A percentile compares a stretch with the other conserved stretches of the same genome.
Evolutionary conservation across 2,329 filamentous ascomycete species (phyloP).

Genomic region (Curvularia hawaiiensis): DNA sequence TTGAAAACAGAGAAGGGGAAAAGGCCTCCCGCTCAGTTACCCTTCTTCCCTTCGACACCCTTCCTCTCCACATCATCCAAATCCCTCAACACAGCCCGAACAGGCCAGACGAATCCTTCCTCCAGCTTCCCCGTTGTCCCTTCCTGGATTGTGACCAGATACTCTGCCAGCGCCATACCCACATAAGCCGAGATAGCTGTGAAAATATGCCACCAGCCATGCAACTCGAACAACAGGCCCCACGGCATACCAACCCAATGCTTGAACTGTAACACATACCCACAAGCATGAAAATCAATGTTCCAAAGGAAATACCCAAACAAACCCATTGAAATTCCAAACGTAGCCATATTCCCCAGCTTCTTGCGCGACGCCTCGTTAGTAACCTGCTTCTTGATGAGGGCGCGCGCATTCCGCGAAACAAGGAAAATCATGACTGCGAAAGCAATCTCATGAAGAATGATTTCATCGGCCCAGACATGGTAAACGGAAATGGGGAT

Average conservation of each 20-base stretch:
- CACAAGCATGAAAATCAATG: constrained; percentile 61
- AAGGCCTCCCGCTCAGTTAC: constrained; percentile 1
- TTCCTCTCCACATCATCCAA: constrained; percentile 24
- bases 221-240: constrained; percentile 63
- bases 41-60: constrained; percentile 23
- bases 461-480: constrained; percentile 48
- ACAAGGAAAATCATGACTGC: constrained; percentile 51
- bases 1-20: neutral
- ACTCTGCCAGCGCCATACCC: constrained; percentile 47
- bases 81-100: constrained; percentile 37
- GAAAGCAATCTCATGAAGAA: constrained; percentile 47
- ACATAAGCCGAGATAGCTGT: constrained; percentile 61
- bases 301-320: constrained; percentile 62
- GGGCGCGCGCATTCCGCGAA: constrained; percentile 29
- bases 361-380: constrained; percentile 28
- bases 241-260: constrained; percentile 58
- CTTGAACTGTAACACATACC: constrained; percentile 54
- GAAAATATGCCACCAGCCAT: constrained; percentile 69
- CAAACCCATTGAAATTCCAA: constrained; percentile 51
- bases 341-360: constrained; percentile 33
- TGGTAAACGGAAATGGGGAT: constrained; percentile 46
- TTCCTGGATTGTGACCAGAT: constrained; percentile 42
- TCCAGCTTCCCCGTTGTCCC: constrained; percentile 33
- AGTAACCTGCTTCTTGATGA: constrained; percentile 37
- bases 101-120: constrained; percentile 47